Conservation (phyloP, 495 filamentous ascomycete genomes). For the Talaromyces thailandensis region DNA sequence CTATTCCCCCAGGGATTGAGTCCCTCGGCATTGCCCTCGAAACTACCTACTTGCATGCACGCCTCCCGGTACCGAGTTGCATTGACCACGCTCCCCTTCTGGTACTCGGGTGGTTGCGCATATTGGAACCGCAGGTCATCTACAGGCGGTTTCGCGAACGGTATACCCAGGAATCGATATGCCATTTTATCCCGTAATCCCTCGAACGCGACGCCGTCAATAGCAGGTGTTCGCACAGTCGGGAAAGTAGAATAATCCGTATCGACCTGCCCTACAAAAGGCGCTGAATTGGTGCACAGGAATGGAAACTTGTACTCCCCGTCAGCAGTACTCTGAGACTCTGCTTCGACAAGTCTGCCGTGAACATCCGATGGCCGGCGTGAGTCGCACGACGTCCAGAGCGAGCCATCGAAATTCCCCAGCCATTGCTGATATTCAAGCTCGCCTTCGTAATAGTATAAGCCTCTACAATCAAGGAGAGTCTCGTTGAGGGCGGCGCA, state of each 20-base stretch:
- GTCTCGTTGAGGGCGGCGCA: not conserved
- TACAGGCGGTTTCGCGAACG: constrained; percentile 36
- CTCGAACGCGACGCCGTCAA: constrained; percentile 19
- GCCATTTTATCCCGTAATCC: constrained; percentile 44
- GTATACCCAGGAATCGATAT: constrained; percentile 44
- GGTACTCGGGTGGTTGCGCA: constrained; percentile 22
- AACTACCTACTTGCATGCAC: constrained; percentile 29
- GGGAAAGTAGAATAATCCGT: constrained; percentile 15
- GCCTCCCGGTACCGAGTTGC: constrained; percentile 32
- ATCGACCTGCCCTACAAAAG: constrained; percentile 17
- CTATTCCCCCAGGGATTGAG: constrained; percentile 15
- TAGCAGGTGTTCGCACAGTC: not conserved
- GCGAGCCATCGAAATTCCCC: not conserved
- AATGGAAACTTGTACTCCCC: constrained; percentile 8
- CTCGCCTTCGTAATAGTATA: not conserved
- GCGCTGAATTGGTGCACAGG: constrained; percentile 19
- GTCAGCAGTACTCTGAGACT: not conserved
- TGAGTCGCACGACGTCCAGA: not conserved
- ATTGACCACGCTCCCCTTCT: constrained; percentile 27
- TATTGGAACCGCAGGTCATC: constrained; percentile 32
- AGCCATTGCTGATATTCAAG: not conserved
- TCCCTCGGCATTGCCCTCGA: not conserved
- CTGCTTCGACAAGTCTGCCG: not conserved
- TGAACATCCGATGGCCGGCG: not conserved
- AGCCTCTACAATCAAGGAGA: not conserved